phyloP scores from a whole-genome alignment of 2,329 filamentous ascomycete genomes.

The Penicillium sp. region DNA sequence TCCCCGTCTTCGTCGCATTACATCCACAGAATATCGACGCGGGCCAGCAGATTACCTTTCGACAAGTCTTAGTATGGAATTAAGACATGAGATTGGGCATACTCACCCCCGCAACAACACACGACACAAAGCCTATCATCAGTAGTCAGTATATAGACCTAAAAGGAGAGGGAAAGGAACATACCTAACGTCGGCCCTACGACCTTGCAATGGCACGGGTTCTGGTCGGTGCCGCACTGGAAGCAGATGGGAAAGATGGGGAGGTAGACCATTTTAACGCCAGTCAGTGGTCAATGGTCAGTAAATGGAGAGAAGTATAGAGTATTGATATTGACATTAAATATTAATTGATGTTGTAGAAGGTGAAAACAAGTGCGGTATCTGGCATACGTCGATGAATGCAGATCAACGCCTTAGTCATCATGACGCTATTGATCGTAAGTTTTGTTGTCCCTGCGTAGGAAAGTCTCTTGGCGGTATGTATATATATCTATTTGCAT shows the following conservation, averaged over 20 bases:
- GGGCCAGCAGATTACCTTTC: slow-evolving; percentile 41
- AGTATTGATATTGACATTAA: not conserved
- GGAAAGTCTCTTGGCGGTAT: too few species aligned
- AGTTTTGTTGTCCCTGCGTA: too few species aligned
- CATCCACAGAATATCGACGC: slow-evolving; percentile 55
- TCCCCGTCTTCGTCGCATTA: slow-evolving; percentile 51
- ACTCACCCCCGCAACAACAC: slow-evolving; percentile 12
- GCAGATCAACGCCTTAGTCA: slow-evolving; percentile 8
- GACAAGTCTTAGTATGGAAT: not conserved
- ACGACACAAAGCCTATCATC: slow-evolving; percentile 6
- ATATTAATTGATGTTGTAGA: not conserved
- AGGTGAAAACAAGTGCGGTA: too few species aligned
- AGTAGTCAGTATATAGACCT: not conserved
- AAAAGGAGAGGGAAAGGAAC: slow-evolving; percentile 7
- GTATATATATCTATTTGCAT: too few species aligned
- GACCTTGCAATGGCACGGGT: slow-evolving; percentile 56
- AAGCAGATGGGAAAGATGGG: slow-evolving; percentile 52
- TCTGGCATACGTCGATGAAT: not conserved
- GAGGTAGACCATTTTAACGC: slow-evolving; percentile 42
- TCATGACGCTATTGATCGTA: slow-evolving; percentile 14
- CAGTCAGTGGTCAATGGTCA: too few species aligned
- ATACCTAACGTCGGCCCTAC: slow-evolving; percentile 53
- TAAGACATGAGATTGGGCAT: not conserved
- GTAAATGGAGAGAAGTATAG: too few species aligned
- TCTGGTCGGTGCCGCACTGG: slow-evolving; percentile 55